phyloP scores from a whole-genome alignment of 176 grass and related monocot species.

The Poa pratensis region DNA sequence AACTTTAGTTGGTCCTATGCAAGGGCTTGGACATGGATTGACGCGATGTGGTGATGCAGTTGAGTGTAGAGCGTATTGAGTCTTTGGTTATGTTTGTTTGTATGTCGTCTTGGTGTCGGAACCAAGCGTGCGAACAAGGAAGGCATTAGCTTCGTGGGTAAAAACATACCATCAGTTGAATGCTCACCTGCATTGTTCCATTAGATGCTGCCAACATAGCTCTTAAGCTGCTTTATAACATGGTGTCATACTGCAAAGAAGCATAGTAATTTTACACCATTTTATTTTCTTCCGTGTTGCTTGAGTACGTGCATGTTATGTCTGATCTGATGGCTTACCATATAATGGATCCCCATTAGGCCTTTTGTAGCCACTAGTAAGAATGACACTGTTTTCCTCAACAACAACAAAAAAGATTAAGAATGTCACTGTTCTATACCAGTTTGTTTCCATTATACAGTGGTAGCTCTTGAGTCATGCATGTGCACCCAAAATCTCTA shows the following conservation, averaged over 20 bases:
- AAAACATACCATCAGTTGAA: background rate
- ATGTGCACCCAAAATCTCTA: conserved; percentile 29
- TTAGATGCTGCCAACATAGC: background rate
- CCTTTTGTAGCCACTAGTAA: background rate
- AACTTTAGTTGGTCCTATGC: background rate
- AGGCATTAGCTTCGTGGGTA: background rate
- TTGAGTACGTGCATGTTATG: background rate
- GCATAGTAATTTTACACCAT: background rate
- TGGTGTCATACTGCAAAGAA: background rate
- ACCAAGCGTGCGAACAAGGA: too few species aligned
- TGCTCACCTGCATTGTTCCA: background rate
- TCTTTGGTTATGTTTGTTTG: background rate
- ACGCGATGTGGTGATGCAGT: background rate
- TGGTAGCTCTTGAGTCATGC: conserved; percentile 38
- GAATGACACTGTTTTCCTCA: too few species aligned
- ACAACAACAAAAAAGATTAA: background rate
- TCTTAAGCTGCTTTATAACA: conserved; percentile 21
- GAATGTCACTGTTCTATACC: conserved; percentile 5
- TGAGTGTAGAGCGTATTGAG: background rate
- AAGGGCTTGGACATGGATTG: background rate
- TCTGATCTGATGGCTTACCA: background rate
- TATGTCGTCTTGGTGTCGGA: background rate
- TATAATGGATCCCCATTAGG: conserved; percentile 6
- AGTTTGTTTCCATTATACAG: conserved; percentile 17
- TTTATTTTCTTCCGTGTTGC: background rate